Conservation (phyloP, 2,329 filamentous ascomycete species). For the Phoma herbarum region DNA sequence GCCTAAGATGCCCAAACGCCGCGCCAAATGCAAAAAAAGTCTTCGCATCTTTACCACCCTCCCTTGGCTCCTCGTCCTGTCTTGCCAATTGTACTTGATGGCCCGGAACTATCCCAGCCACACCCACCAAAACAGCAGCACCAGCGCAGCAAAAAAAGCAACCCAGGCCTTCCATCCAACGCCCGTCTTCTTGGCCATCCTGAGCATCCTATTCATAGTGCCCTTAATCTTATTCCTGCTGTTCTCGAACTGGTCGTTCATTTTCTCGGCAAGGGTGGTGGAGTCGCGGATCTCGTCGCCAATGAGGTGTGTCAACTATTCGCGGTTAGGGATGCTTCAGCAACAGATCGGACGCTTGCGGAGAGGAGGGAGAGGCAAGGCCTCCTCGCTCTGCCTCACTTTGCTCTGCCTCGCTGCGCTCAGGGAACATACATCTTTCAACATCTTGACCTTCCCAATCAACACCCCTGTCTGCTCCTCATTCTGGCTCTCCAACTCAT, state of each 20-base stretch:
- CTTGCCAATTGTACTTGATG: too few relatives aligned
- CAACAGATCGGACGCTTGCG: neutral
- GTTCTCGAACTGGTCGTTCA: constrained; percentile 93
- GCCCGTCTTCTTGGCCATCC: constrained; percentile 95
- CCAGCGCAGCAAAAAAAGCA: constrained; percentile 83
- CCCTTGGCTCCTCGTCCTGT: too few relatives aligned
- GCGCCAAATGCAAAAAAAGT: constrained; percentile 17
- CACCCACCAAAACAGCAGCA: constrained; percentile 87
- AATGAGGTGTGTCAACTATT: constrained; percentile 83
- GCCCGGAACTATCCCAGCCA: constrained; percentile 78
- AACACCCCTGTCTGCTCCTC: constrained; percentile 91
- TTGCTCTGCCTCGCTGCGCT: too few relatives aligned
- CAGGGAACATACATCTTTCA: constrained; percentile 78
- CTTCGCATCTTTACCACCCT: too few relatives aligned
- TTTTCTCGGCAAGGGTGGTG: constrained; percentile 86
- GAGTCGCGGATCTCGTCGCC: constrained; percentile 95
- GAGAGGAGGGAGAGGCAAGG: neutral
- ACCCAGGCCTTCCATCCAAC: constrained; percentile 96
- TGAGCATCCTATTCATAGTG: constrained; percentile 96
- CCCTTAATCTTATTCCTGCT: constrained; percentile 82
- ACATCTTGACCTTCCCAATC: constrained; percentile 83
- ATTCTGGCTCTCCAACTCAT: constrained; percentile 95
- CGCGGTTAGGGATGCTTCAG: neutral
- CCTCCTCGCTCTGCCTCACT: neutral
- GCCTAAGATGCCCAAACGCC: constrained; percentile 16